phyloP scores from a whole-genome alignment of 257 asterid genomes.

The Linaria vulgaris region DNA sequence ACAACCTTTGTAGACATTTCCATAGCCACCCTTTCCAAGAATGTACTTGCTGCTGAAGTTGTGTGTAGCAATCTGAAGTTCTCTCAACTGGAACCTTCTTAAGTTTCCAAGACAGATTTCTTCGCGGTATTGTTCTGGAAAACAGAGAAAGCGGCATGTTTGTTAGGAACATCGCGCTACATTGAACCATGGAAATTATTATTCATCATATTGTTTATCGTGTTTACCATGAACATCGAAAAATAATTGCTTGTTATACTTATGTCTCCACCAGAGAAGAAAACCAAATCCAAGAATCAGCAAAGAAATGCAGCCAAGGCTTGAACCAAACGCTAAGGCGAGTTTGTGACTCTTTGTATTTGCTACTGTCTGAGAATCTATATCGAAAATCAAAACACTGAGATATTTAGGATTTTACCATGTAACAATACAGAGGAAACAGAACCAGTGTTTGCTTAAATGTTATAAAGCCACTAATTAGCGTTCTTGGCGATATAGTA shows the following conservation, averaged over 20 bases:
- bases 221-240: constrained; percentile 66
- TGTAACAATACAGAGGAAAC: neutral
- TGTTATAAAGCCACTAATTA: neutral
- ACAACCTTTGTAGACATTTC: constrained; percentile 83
- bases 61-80: constrained; percentile 79
- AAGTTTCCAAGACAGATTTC: constrained; percentile 80
- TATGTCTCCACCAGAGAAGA: constrained; percentile 85
- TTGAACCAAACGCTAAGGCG: constrained; percentile 77
- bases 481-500: neutral
- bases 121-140: constrained; percentile 68
- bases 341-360: constrained; percentile 50
- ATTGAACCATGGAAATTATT: neutral
- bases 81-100: constrained; percentile 69
- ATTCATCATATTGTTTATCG: neutral
- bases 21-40: constrained; percentile 92
- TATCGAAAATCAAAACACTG: neutral
- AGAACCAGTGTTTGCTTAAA: neutral
- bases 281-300: constrained; percentile 72
- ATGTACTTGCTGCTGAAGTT: constrained; percentile 87
- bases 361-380: constrained; percentile 44
- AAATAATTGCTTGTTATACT: constrained; percentile 70
- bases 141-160: neutral
- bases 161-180: neutral
- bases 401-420: neutral
- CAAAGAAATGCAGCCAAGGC: constrained; percentile 82